Conservation (phyloP, 495 filamentous ascomycete species). For the Aspergillus nanangensis region DNA sequence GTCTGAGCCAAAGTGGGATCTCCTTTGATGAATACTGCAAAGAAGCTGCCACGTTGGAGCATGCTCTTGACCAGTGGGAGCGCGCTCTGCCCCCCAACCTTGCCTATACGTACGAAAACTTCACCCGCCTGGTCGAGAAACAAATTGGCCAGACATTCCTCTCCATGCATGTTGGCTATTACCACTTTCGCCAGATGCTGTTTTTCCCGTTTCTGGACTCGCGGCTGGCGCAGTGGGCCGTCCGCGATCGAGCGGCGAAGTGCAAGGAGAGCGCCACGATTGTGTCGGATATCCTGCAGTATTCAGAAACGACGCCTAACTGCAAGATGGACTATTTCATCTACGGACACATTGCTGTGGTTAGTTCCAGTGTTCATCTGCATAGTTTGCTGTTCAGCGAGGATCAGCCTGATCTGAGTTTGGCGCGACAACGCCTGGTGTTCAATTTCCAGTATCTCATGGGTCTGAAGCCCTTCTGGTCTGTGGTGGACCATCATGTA, state of each 20-base stretch:
- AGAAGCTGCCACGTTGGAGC: slow-evolving; percentile 7
- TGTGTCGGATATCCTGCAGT: slow-evolving; percentile 13
- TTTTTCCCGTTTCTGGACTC: slow-evolving; percentile 20
- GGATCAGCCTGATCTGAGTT: slow-evolving; percentile 7
- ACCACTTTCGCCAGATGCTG: slow-evolving; percentile 23
- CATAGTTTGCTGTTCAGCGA: slow-evolving; percentile 18
- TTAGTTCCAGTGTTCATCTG: slow-evolving; percentile 24
- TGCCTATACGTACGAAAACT: slow-evolving; percentile 10
- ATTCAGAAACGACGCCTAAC: slow-evolving; percentile 9
- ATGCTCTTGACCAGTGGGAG: slow-evolving; percentile 12
- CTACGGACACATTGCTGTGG: slow-evolving; percentile 20
- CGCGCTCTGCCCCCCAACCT: slow-evolving; percentile 8
- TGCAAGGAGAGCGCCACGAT: slow-evolving; percentile 16
- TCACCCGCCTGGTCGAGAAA: slow-evolving; percentile 10
- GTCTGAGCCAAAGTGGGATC: slow-evolving; percentile 14
- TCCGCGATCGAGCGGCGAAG: slow-evolving; percentile 3
- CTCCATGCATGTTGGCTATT: slow-evolving; percentile 22
- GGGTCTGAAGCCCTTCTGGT: slow-evolving; percentile 18
- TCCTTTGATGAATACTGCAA: slow-evolving; percentile 12
- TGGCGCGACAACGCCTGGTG: slow-evolving; percentile 14
- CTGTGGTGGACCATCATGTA: no score
- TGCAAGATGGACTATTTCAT: slow-evolving; percentile 20
- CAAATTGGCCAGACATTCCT: slow-evolving; percentile 16
- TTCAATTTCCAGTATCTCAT: slow-evolving; percentile 22
- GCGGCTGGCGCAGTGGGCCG: not conserved